Percentiles rank a stretch among this genome's conserved stretches.
Evolutionary conservation across 495 filamentous ascomycete genomes (phyloP).

Genomic region (Daldinia childiae): DNA sequence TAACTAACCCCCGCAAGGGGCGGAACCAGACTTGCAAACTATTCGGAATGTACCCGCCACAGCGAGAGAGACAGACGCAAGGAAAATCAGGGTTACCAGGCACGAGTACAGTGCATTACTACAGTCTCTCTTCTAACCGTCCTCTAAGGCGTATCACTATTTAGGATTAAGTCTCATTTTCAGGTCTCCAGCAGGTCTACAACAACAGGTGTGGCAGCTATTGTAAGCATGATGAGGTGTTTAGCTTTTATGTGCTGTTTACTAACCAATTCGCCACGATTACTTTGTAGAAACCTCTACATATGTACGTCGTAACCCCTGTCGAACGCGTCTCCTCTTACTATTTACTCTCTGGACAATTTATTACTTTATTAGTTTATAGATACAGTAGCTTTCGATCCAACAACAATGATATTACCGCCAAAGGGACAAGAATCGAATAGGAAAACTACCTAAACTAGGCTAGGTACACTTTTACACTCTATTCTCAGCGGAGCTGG

Average conservation of each 20-base stretch:
- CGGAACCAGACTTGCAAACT: conserved; percentile 38
- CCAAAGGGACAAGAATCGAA: not conserved
- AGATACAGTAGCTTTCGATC: not conserved
- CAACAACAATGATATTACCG: not conserved
- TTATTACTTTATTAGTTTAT: not conserved
- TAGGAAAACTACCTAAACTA: not conserved
- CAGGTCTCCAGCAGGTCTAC: conserved; percentile 4
- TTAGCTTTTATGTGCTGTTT: conserved; percentile 23
- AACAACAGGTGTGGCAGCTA: conserved; percentile 12
- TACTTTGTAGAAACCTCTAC: not conserved
- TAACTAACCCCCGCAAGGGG: conserved; percentile 35
- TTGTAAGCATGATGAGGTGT: conserved; percentile 28
- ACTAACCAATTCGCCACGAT: conserved; percentile 14
- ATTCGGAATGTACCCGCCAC: conserved; percentile 28
- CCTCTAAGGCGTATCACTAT: conserved; percentile 12
- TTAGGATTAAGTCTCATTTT: conserved; percentile 14
- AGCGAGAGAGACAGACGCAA: conserved; percentile 16
- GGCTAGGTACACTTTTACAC: not conserved
- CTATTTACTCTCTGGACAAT: not conserved
- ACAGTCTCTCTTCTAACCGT: conserved; percentile 12
- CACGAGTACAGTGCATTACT: conserved; percentile 30
- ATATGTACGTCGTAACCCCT: conserved; percentile 2
- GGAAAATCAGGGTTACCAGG: conserved; percentile 12
- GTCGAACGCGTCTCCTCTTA: conserved; percentile 9
- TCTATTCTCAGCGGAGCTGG: not conserved